Percentiles rank a stretch among this genome's conserved stretches.
These are phyloP conservation scores for Sphagnum tenellum DNA, from an alignment of 225 moss, liverwort and hornwort genomes.

Conservation along the genomic window DNA sequence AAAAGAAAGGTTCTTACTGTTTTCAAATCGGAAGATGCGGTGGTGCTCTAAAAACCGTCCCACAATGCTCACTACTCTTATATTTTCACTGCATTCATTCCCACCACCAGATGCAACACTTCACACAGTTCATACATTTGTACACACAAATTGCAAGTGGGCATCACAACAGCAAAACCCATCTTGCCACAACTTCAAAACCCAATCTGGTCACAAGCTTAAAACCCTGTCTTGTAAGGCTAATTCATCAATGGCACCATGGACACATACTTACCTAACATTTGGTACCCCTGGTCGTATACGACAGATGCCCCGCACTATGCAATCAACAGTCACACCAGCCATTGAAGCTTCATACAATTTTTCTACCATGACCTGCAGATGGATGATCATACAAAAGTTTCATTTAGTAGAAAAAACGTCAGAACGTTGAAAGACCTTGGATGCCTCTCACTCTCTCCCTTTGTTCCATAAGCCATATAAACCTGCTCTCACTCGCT, in stretches of 20 bases:
- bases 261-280: slow-evolving; percentile 24
- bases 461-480: neutral
- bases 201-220: too few species aligned
- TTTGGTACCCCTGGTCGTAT: slow-evolving; percentile 52
- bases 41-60: slow-evolving; percentile 57
- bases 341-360: slow-evolving; percentile 53
- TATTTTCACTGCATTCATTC: slow-evolving; percentile 33
- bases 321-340: slow-evolving; percentile 47
- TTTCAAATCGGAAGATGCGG: slow-evolving; percentile 50
- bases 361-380: slow-evolving; percentile 49
- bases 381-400: too few species aligned
- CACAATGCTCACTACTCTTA: slow-evolving; percentile 49
- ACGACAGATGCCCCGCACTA: slow-evolving; percentile 48
- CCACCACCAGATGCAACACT: too few species aligned
- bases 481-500: neutral
- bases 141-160: too few species aligned
- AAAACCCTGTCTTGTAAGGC: too few species aligned
- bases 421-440: too few species aligned
- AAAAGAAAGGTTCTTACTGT: slow-evolving; percentile 21
- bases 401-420: too few species aligned
- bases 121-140: too few species aligned
- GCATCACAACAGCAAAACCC: too few species aligned
- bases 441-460: too few species aligned
- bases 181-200: too few species aligned
- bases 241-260: too few species aligned